Percentiles rank a stretch among this genome's conserved stretches.
Conservation (phyloP, 1,284 basidiomycete genomes). For the Golubevia pallescens region DNA sequence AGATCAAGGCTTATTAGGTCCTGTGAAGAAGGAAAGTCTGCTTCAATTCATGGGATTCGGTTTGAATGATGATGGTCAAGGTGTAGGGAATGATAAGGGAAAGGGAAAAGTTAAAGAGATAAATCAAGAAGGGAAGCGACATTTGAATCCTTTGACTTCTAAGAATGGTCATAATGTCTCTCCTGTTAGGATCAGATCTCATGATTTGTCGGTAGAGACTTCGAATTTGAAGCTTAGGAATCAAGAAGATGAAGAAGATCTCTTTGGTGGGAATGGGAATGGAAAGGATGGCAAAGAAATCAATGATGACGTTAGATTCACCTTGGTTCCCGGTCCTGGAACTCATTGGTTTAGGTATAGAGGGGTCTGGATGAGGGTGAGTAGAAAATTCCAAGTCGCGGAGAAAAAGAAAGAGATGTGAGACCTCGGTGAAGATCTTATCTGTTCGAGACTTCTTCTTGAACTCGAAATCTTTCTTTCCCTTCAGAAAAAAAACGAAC, state of each 20-base stretch:
- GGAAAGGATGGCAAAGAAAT: background rate
- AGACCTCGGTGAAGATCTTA: no score
- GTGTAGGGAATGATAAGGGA: background rate
- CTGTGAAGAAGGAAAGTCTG: conserved; percentile 36
- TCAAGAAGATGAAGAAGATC: no score
- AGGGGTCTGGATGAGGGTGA: conserved; percentile 92
- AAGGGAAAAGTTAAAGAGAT: background rate
- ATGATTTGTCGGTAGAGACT: conserved; percentile 94
- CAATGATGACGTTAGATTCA: conserved; percentile 55
- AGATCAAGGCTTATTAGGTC: conserved; percentile 34
- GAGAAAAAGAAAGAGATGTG: background rate
- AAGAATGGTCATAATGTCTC: background rate
- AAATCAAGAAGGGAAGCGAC: conserved; percentile 3
- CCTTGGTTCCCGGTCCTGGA: conserved; percentile 92
- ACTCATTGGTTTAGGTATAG: conserved; percentile 89
- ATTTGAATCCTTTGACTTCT: conserved; percentile 5
- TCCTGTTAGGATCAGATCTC: conserved; percentile 56
- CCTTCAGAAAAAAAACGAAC: no score
- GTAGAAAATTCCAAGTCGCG: background rate
- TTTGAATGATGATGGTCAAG: background rate
- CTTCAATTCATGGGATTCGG: conserved; percentile 44
- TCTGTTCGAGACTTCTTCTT: no score
- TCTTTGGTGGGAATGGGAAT: no score
- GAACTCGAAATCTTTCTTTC: no score
- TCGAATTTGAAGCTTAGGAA: no score